Evolutionary conservation across 2,329 filamentous ascomycete species (phyloP).

Genomic region (Pseudocercospora musae): DNA sequence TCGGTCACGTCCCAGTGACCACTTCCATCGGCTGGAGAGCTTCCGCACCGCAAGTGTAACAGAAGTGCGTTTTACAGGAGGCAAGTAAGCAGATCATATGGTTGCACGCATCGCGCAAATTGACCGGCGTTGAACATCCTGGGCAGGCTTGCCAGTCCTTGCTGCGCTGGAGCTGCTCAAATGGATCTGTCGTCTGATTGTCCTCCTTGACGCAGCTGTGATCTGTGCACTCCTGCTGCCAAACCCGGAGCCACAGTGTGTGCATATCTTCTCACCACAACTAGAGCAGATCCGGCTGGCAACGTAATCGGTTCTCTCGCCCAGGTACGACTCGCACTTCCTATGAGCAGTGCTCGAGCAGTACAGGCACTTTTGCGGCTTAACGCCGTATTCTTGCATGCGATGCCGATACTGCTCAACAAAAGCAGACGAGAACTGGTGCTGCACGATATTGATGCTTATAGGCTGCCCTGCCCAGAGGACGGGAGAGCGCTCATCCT

Average conservation of each 20-base stretch:
- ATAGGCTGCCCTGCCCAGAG: background rate
- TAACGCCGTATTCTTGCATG: background rate
- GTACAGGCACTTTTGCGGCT: background rate
- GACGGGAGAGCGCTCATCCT: background rate
- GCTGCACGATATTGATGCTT: background rate
- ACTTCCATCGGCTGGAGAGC: background rate
- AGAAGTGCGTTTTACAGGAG: background rate
- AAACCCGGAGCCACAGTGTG: background rate
- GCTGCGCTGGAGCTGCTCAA: conserved; percentile 13
- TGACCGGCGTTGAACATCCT: conserved; percentile 1
- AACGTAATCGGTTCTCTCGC: background rate
- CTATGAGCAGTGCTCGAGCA: background rate
- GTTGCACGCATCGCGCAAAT: conserved; percentile 15
- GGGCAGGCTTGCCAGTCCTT: conserved; percentile 22
- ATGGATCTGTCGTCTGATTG: background rate
- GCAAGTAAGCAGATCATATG: background rate
- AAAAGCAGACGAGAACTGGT: background rate
- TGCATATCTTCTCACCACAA: background rate
- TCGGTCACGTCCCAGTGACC: background rate
- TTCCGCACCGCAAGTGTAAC: background rate
- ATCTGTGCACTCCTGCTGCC: background rate
- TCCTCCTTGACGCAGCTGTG: background rate
- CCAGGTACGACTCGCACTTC: background rate
- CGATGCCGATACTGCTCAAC: background rate
- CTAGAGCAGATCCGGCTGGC: background rate